Evolutionary conservation across 495 filamentous ascomycete genomes (phyloP).

Genomic region (Lepidopterella palustris): DNA sequence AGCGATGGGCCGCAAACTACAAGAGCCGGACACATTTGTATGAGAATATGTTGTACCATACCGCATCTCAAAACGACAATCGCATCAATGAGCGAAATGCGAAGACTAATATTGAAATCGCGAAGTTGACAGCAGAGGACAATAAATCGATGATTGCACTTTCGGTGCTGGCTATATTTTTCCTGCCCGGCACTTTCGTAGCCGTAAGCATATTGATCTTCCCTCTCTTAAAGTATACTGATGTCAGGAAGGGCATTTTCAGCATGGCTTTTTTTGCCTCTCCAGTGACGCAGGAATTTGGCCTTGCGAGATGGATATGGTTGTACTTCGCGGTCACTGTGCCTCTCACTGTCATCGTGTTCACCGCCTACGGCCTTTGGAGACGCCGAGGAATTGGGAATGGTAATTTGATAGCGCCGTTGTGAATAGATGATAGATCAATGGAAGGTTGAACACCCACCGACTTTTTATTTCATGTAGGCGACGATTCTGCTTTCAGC

Average conservation of each 20-base stretch:
- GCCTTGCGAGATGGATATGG: neutral
- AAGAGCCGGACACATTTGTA: neutral
- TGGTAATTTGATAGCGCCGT: too few species aligned
- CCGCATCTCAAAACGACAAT: constrained; percentile 2
- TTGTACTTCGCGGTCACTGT: constrained; percentile 7
- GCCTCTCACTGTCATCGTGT: neutral
- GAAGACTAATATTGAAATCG: neutral
- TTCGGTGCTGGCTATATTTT: constrained; percentile 4
- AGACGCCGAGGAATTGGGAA: neutral
- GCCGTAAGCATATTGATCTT: neutral
- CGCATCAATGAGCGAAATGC: neutral
- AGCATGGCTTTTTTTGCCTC: constrained; percentile 11
- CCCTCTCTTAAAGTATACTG: neutral
- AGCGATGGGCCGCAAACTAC: constrained; percentile 11
- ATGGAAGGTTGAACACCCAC: too few species aligned
- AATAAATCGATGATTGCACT: constrained; percentile 9
- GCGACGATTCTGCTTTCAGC: too few species aligned
- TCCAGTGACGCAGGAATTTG: neutral
- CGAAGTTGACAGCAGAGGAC: neutral
- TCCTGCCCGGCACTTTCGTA: constrained; percentile 11
- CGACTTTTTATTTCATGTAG: too few species aligned
- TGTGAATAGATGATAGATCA: too few species aligned
- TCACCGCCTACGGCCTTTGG: neutral
- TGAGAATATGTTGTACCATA: constrained; percentile 8
- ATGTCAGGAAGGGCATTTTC: constrained; percentile 1